Percentiles rank a stretch among this genome's conserved stretches.
These are phyloP conservation scores for Massospora cicadina DNA, from an alignment of 371 early-diverging fungal species.

Conservation along the genomic window DNA sequence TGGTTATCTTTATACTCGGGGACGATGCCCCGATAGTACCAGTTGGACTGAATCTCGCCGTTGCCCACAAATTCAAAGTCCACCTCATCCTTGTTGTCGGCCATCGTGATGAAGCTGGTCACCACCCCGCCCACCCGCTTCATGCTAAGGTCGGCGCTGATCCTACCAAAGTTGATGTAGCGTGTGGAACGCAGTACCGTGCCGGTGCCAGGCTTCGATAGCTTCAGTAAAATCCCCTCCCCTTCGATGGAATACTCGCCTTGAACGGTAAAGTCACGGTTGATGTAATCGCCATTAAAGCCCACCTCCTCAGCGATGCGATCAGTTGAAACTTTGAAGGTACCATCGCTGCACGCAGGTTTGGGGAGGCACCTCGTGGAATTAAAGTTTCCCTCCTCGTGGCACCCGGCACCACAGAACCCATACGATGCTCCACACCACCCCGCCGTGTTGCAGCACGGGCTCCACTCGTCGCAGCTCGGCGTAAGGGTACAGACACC, in stretches of 20 bases:
- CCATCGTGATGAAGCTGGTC: constrained; percentile 41
- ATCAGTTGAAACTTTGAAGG: background rate
- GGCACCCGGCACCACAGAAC: constrained; percentile 26
- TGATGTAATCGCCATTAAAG: background rate
- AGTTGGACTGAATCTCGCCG: constrained; percentile 39
- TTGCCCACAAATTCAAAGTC: constrained; percentile 55
- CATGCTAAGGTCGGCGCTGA: constrained; percentile 30
- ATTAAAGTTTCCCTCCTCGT: constrained; percentile 3
- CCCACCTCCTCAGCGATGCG: background rate
- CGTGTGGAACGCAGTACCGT: constrained; percentile 12
- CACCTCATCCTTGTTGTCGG: constrained; percentile 38
- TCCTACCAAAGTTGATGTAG: constrained; percentile 32
- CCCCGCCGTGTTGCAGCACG: constrained; percentile 24
- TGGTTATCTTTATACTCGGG: constrained; percentile 13
- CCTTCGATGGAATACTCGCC: constrained; percentile 4
- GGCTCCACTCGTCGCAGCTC: constrained; percentile 11
- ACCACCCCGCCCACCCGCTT: constrained; percentile 34
- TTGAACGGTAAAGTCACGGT: background rate
- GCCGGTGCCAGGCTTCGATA: background rate
- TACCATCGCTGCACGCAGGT: background rate
- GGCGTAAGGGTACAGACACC: background rate
- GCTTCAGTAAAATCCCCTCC: background rate
- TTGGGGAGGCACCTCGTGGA: constrained; percentile 2
- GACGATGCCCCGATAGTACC: constrained; percentile 35
- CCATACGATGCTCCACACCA: constrained; percentile 18